phyloP scores from a whole-genome alignment of 83 land plant species.

The Diphasiastrum complanatum region DNA sequence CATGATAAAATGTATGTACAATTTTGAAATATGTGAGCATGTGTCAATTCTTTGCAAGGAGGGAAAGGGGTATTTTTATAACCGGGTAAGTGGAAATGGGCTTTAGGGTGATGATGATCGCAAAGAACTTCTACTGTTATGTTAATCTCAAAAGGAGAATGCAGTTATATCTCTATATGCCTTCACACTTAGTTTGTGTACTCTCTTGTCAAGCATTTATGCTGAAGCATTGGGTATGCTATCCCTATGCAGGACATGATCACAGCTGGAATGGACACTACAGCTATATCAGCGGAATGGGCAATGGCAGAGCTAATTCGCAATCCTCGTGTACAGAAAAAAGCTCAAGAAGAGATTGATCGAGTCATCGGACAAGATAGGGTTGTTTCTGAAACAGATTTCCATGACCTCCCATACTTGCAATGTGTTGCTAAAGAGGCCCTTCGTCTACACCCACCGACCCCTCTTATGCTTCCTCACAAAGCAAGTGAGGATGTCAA shows the following conservation, averaged over 20 bases:
- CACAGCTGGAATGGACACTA: conserved; percentile 92
- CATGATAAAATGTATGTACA: too few species aligned
- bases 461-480: conserved; percentile 97
- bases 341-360: conserved; percentile 89
- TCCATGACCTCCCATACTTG: conserved; percentile 72
- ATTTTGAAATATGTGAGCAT: too few species aligned
- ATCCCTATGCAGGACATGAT: conserved; percentile 88
- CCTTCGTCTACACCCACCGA: conserved; percentile 83
- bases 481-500: conserved; percentile 62
- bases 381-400: conserved; percentile 61
- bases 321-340: conserved; percentile 66
- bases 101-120: too few species aligned
- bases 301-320: conserved; percentile 84
- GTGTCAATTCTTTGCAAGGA: too few species aligned
- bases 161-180: background rate
- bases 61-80: too few species aligned
- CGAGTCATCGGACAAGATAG: conserved; percentile 68
- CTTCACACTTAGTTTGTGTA: background rate
- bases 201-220: background rate
- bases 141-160: too few species aligned
- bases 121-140: too few species aligned
- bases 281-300: conserved; percentile 87
- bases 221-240: background rate
- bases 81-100: too few species aligned
- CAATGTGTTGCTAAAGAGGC: conserved; percentile 70